A percentile compares a stretch with the other conserved stretches of the same genome.
These are phyloP conservation scores for Eucalyptus grandis DNA, from an alignment of 345 rosid species.

Conservation along the genomic window DNA sequence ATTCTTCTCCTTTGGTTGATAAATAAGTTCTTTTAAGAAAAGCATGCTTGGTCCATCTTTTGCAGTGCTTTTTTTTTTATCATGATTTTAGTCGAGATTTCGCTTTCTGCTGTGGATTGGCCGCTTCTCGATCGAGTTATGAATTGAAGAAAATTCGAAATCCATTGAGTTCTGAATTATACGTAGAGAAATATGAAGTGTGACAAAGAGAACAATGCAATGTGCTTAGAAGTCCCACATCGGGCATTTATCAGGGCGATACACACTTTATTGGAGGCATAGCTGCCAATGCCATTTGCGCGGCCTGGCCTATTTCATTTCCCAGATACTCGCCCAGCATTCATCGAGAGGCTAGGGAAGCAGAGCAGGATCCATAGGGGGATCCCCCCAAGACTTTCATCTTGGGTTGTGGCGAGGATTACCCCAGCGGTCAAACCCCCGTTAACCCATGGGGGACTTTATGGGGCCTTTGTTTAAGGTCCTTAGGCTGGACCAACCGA, in stretches of 20 bases:
- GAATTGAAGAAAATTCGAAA: not conserved
- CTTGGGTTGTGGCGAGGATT: too few species aligned
- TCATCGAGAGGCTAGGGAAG: too few species aligned
- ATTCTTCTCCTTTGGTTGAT: not conserved
- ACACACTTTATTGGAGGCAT: not conserved
- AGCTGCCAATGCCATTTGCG: rapidly evolving
- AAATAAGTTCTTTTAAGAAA: not conserved
- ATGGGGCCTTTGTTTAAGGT: too few species aligned
- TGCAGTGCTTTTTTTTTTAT: rapidly evolving
- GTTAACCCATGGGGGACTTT: too few species aligned
- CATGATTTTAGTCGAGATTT: not conserved
- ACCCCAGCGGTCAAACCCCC: too few species aligned
- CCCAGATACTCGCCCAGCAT: too few species aligned
- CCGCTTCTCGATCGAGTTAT: not conserved
- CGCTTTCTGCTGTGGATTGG: not conserved
- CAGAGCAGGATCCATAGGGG: too few species aligned
- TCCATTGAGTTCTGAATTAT: not conserved
- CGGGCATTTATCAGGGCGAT: not conserved
- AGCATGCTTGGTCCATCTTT: not conserved
- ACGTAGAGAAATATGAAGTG: not conserved
- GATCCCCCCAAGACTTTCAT: too few species aligned
- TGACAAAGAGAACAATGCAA: not conserved
- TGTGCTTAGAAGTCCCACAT: not conserved
- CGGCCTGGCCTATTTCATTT: too few species aligned
- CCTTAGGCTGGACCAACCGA: too few species aligned